Conservation (phyloP, 2,329 filamentous ascomycete genomes). For the Huntiella abstrusa region DNA sequence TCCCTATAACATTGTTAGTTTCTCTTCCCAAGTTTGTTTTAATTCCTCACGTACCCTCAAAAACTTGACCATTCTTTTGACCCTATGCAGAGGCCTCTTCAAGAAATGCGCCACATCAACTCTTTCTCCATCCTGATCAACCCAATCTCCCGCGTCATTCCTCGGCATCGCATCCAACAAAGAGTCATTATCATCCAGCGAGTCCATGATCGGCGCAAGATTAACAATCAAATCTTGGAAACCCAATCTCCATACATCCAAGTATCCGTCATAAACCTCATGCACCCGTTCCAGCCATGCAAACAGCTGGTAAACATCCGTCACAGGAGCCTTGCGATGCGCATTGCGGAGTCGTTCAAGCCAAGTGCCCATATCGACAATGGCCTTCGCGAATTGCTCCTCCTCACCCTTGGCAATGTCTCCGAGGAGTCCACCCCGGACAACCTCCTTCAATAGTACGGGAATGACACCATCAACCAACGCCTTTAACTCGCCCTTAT, state of each 20-base stretch:
- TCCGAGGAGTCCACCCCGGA: conserved; percentile 27
- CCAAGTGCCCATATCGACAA: conserved; percentile 83
- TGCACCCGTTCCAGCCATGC: conserved; percentile 66
- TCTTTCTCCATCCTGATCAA: conserved; percentile 62
- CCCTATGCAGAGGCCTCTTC: conserved; percentile 68
- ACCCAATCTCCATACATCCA: conserved; percentile 75
- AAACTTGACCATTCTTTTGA: conserved; percentile 75
- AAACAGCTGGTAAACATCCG: conserved; percentile 52
- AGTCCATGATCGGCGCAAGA: conserved; percentile 47
- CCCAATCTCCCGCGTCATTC: conserved; percentile 45
- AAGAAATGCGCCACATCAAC: conserved; percentile 89
- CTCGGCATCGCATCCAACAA: conserved; percentile 38
- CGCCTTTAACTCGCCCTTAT: conserved; percentile 78
- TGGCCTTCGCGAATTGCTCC: conserved; percentile 57
- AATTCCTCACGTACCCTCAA: conserved; percentile 38
- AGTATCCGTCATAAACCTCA: conserved; percentile 66
- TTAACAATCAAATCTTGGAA: conserved; percentile 93
- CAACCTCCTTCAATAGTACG: conserved; percentile 68
- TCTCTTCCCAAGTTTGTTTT: background rate
- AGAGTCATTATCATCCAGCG: conserved; percentile 38
- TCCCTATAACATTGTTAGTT: conserved; percentile 20
- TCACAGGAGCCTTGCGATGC: conserved; percentile 62
- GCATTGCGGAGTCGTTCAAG: conserved; percentile 66
- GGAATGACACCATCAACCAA: conserved; percentile 90
- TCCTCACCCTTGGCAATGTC: conserved; percentile 1